These are phyloP conservation scores for Rossbeevera mucosa DNA, from an alignment of 768 basidiomycete species.

Conservation along the genomic window DNA sequence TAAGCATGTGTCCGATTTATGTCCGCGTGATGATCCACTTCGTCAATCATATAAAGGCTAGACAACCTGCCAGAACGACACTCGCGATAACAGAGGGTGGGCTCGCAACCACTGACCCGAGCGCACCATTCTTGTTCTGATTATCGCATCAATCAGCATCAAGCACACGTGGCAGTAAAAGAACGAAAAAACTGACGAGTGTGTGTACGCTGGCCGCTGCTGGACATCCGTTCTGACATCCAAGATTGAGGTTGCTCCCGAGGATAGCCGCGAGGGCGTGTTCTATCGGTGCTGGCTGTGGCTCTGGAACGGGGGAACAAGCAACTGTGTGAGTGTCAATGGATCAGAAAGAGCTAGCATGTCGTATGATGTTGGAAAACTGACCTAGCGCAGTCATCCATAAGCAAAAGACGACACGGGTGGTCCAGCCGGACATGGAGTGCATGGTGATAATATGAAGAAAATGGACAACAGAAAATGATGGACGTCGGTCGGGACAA, in stretches of 20 bases:
- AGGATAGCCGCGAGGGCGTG: conserved; percentile 12
- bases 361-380: background rate
- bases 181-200: conserved; percentile 10
- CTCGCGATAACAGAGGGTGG: conserved; percentile 20
- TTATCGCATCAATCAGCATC: background rate
- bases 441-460: conserved; percentile 9
- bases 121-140: conserved; percentile 21
- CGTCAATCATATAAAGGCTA: conserved; percentile 12
- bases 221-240: conserved; percentile 22
- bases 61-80: conserved; percentile 18
- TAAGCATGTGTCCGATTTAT: conserved; percentile 10
- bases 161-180: background rate
- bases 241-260: conserved; percentile 23
- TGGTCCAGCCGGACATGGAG: background rate
- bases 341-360: background rate
- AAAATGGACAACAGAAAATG: background rate
- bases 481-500: background rate
- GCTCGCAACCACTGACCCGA: conserved; percentile 12
- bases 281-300: conserved; percentile 26
- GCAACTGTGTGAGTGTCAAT: conserved; percentile 8
- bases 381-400: conserved; percentile 21
- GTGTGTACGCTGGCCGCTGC: conserved; percentile 17
- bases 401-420: conserved; percentile 15
- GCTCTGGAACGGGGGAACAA: conserved; percentile 21
- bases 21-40: background rate